Base-by-base conservation (phyloP, 148 eudicot species). In the Heliamphora exappendiculata region DNA sequence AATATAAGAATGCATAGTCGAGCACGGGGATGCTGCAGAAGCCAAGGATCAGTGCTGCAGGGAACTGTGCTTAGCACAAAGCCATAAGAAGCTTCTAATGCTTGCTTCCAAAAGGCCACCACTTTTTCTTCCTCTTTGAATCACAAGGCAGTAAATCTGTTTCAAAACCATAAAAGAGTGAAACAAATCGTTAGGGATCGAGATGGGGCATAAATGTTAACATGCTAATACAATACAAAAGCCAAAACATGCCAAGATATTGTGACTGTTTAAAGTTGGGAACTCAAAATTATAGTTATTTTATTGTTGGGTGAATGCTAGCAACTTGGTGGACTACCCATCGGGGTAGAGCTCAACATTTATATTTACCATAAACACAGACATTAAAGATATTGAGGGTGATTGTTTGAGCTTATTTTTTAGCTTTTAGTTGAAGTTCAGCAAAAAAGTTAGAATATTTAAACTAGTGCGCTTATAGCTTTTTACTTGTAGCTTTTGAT, bases 51-150 rank as follows among this genome's bases (percentile, higher is more conserved):
- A 42, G 36, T 3, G 64, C 63, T 53, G 73, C 9, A 42, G 42
- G 42, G 19, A 22, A 67, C 29, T 47, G 24, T 11, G 34, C 4
- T 16, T 34, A 11, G 42, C 69, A 37, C 12, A 3, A 63, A 37
- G 79, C 22, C 14, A n/a, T n/a, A n/a, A 37, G 34, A 63, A 7
- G 62, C 51, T 37, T 68, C 82, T 81, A 83, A 53, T 87, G 81
- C 82, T 83, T 81, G 63, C 83, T 85, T 65, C 93, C 78, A 42
- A 93, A 89, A 54, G 49, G 85, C 93, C 98, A 89, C 98, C 98
- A 93, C 81, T 55, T 83, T 73, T 82, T 93, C 90, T 87, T 89
- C 84, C 78, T 93, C 86, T 85, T 88, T 42, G 73, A 74, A 58
- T 89, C 98, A 34, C 74, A n/a, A 22, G 87, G 85, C 36, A 86